These are phyloP conservation scores for Pleurotus citrinopileatus DNA, from an alignment of 768 basidiomycete species.

Conservation along the genomic window DNA sequence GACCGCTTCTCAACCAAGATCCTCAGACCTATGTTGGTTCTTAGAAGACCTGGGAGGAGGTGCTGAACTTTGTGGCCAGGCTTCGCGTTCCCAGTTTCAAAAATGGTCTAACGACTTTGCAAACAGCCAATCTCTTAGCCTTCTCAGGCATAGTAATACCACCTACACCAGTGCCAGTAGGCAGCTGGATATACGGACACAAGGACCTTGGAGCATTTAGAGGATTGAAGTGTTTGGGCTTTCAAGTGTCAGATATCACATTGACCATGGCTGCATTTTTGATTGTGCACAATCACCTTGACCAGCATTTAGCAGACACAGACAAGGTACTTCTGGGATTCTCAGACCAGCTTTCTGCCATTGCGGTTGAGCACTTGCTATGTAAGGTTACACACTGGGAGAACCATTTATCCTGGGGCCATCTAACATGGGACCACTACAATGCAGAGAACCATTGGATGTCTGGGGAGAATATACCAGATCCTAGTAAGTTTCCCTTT, in stretches of 20 bases:
- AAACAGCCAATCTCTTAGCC: not conserved
- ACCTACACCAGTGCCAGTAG: not conserved
- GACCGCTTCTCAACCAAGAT: not conserved
- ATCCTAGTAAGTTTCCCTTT: no score
- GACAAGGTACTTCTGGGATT: not conserved
- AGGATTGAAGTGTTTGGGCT: not conserved
- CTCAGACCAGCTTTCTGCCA: not conserved
- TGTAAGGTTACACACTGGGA: not conserved
- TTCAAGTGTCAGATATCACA: not conserved
- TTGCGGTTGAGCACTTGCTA: not conserved
- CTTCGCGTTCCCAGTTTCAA: not conserved
- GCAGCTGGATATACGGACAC: not conserved
- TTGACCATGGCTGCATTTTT: not conserved
- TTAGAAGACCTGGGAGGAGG: not conserved
- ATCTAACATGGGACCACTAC: not conserved
- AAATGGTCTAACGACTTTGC: not conserved
- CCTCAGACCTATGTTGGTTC: not conserved
- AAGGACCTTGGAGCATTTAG: not conserved
- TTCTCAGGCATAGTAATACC: not conserved
- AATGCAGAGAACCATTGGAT: no score
- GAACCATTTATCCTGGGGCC: not conserved
- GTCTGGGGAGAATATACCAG: no score
- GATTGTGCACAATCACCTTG: not conserved
- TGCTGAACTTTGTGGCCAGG: not conserved
- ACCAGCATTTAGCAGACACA: not conserved